Percentiles rank a stretch among this genome's conserved stretches.
Conservation (phyloP, 352 stramenopile genomes). For the Phytophthora europaea region DNA sequence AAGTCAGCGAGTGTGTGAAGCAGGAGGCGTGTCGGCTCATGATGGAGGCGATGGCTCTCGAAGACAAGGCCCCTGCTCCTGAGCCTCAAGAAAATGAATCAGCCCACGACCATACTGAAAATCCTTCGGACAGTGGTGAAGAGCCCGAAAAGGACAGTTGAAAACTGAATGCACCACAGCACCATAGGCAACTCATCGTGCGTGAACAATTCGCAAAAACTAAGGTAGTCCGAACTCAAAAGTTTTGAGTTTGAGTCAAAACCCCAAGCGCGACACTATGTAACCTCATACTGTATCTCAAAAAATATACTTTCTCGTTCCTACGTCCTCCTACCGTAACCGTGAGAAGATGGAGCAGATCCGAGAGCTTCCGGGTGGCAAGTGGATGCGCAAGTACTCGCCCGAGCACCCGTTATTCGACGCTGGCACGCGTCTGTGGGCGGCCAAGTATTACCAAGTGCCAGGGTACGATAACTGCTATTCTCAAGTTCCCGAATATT, state of each 20-base stretch:
- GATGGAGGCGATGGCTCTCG: constrained; percentile 9
- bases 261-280: background rate
- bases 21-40: constrained; percentile 25
- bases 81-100: background rate
- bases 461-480: constrained; percentile 22
- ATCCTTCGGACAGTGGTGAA: background rate
- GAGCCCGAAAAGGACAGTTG: background rate
- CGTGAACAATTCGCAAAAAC: no score
- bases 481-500: background rate
- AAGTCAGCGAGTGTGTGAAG: constrained; percentile 27
- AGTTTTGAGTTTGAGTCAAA: background rate
- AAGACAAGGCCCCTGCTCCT: constrained; percentile 9
- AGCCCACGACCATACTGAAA: background rate
- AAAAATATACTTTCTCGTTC: background rate
- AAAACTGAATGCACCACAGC: background rate
- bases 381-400: constrained; percentile 60
- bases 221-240: background rate
- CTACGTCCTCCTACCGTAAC: no score
- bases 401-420: constrained; percentile 64
- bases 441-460: constrained; percentile 56
- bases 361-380: constrained; percentile 46
- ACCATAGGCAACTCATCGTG: no score
- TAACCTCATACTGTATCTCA: background rate
- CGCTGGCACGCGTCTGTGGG: constrained; percentile 51
- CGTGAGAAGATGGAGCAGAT: constrained; percentile 40